A percentile compares a stretch with the other conserved stretches of the same genome.
Evolutionary conservation across 129 eudicot species (phyloP).

Genomic region (Erigeron canadensis): DNA sequence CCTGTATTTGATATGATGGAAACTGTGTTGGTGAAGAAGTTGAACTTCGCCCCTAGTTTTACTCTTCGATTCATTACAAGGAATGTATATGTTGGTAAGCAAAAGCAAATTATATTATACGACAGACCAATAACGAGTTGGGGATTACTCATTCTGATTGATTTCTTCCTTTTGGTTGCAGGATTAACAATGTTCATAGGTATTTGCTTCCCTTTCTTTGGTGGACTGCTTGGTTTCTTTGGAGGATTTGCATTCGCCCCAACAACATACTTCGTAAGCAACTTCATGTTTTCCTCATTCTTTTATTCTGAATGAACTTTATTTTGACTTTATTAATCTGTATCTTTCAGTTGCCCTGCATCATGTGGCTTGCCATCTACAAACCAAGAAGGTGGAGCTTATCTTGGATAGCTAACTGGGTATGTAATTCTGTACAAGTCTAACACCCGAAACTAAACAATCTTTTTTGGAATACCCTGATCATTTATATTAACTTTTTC

Average conservation of each 20-base stretch:
- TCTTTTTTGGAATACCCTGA: neutral
- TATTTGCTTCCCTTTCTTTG: constrained; percentile 63
- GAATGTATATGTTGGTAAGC: constrained; percentile 66
- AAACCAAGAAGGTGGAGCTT: constrained; percentile 68
- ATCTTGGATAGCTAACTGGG: constrained; percentile 86
- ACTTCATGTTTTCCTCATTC: constrained; percentile 1
- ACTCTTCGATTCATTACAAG: constrained; percentile 61
- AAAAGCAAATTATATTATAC: constrained; percentile 11
- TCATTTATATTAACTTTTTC: neutral
- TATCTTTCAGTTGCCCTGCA: constrained; percentile 69
- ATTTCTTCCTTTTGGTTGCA: constrained; percentile 27
- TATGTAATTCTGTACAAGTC: constrained; percentile 25
- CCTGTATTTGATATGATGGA: constrained; percentile 85
- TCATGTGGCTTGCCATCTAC: constrained; percentile 79
- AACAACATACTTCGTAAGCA: constrained; percentile 66
- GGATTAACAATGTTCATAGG: constrained; percentile 64
- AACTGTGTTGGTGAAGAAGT: constrained; percentile 65
- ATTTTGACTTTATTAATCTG: constrained; percentile 3
- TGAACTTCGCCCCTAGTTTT: constrained; percentile 53
- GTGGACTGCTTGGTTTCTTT: constrained; percentile 66
- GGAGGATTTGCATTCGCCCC: constrained; percentile 83
- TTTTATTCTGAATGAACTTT: neutral
- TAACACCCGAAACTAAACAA: neutral
- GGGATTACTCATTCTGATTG: neutral
- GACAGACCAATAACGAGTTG: neutral